Evolutionary conservation across 345 rosid genomes (phyloP), one percentile per base, ranked within the genome.

Genomic region (Litchi chinensis): DNA sequence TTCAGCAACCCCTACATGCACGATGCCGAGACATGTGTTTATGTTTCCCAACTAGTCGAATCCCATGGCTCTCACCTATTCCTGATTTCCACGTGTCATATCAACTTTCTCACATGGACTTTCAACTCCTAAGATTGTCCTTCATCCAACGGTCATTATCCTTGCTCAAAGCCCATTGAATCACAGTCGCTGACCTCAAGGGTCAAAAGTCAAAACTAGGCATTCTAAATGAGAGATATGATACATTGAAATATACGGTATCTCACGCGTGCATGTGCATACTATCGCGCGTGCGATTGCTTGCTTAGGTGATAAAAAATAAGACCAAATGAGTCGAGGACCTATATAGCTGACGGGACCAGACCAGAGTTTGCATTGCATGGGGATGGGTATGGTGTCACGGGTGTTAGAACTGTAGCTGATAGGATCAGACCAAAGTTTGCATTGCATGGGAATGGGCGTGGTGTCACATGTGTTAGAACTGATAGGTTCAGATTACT

Each of bases 211-310:
- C 77, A 79, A 72, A 16, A 74, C 75, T 79, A 68, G 43, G 6
- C 32, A 8, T 28, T 28, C 32, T 28, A n/a, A 28, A 28, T 2
- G 2, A 2, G 32, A 2, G 32, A 28, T 28, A 28, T 0, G 32
- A 28, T 28, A 28, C 32, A 28, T 28, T 28, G 32, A 28, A 0
- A 12, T 0, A 37, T 43, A 65, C 75, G 32, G 32, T 28, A 28
- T 2, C 68, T 77, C 81, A 76, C 70, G 81, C 82, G 69, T 82
- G 83, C 50, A 68, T 18, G 63, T 37, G 1, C 9, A 44, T 68
- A 24, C 69, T 15, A n/a, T 71, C 82, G 60, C 88, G 76, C 81
- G 82, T 82, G 88, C 57, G 80, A 70, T 76, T 72, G 68, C 78
- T 67, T 76, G 71, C 37, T 15, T 67, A 16, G 70, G 66, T 32